Evolutionary conservation across 1,284 basidiomycete species (phyloP).

Genomic region (Peniophora sp.): DNA sequence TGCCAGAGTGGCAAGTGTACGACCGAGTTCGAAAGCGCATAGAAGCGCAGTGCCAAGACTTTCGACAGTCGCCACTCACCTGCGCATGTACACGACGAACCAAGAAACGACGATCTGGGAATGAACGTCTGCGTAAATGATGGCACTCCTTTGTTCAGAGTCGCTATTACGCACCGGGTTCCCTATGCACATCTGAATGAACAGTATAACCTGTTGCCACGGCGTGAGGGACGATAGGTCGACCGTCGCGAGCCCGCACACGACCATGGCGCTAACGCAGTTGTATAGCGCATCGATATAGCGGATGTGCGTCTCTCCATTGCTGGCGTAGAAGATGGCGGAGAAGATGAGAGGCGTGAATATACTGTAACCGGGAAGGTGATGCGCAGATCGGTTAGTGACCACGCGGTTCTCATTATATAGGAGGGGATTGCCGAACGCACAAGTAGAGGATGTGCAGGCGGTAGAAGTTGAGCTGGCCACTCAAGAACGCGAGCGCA

Average conservation of each 20-base stretch:
- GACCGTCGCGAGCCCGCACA: slow-evolving; percentile 70
- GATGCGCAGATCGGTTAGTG: too few relatives aligned
- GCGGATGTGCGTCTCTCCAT: slow-evolving; percentile 52
- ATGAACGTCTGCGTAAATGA: slow-evolving; percentile 4
- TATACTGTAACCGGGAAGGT: slow-evolving; percentile 35
- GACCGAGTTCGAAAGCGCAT: neutral
- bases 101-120: slow-evolving; percentile 24
- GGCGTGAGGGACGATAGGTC: slow-evolving; percentile 67
- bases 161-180: slow-evolving; percentile 48
- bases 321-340: slow-evolving; percentile 66
- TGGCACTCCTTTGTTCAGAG: neutral
- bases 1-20: neutral
- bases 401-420: neutral
- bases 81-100: slow-evolving; percentile 23
- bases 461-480: slow-evolving; percentile 65
- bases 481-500: slow-evolving; percentile 23
- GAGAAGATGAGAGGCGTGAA: slow-evolving; percentile 72
- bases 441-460: slow-evolving; percentile 51
- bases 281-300: slow-evolving; percentile 75
- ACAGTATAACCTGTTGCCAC: slow-evolving; percentile 73
- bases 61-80: slow-evolving; percentile 11
- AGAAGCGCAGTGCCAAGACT: too few relatives aligned
- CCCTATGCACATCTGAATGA: slow-evolving; percentile 66
- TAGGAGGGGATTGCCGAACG: slow-evolving; percentile 15
- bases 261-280: slow-evolving; percentile 71